Conservation (phyloP, 208 protist species). For the Acanthamoeba polyphaga region DNA sequence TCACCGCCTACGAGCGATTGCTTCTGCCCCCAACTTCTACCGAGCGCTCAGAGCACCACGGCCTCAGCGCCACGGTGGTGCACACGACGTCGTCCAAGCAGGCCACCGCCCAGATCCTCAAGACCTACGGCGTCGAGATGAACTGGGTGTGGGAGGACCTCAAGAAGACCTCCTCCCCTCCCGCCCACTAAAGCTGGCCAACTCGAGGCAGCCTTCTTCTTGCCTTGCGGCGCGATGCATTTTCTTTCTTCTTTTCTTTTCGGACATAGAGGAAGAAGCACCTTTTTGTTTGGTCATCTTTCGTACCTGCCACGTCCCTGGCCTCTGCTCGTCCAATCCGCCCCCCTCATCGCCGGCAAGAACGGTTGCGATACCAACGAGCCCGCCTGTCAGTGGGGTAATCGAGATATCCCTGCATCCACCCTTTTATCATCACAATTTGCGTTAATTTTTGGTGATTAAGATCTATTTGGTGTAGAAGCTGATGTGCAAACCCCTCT, state of each 20-base stretch:
- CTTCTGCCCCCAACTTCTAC: not conserved
- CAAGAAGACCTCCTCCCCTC: constrained; percentile 42
- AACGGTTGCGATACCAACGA: too few relatives aligned
- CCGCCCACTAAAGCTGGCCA: not conserved
- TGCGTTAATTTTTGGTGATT: too few relatives aligned
- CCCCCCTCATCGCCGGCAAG: too few relatives aligned
- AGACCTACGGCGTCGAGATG: constrained; percentile 64
- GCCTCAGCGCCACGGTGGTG: not conserved
- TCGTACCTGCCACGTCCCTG: too few relatives aligned
- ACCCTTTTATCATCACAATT: too few relatives aligned
- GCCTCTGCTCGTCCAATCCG: too few relatives aligned
- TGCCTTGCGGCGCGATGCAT: not conserved
- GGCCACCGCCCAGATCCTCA: constrained; percentile 57
- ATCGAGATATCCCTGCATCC: too few relatives aligned
- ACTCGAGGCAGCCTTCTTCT: not conserved
- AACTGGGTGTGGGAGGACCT: constrained; percentile 66
- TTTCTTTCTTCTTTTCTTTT: constrained; percentile 6
- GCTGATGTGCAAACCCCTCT: not conserved
- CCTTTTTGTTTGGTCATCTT: too few relatives aligned
- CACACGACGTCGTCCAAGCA: constrained; percentile 67
- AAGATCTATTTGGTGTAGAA: too few relatives aligned
- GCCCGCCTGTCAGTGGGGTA: too few relatives aligned
- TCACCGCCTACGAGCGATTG: not conserved
- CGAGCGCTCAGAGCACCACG: not conserved
- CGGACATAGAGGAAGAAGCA: too few relatives aligned